Evolutionary conservation across 1,284 basidiomycete species (phyloP), one percentile per base, ranked within the genome.

Genomic region (Sphaerobolus stellatus): DNA sequence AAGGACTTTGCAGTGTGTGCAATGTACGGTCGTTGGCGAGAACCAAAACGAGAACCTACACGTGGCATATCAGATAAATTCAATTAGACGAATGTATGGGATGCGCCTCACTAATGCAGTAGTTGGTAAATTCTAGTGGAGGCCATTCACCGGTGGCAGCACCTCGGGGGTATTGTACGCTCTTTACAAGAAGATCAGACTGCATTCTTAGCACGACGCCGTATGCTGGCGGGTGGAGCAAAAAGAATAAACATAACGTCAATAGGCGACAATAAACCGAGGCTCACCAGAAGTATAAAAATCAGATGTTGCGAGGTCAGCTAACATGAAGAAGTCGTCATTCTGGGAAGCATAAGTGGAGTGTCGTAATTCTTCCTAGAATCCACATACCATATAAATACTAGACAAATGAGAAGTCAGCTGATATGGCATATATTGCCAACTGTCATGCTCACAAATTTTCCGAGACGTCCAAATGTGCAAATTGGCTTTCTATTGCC

Each of bases 1-100:
- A 68, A 59, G 28, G 66, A 58, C 44, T 72, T 68, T 20, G 69
- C 73, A 48, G 74, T 68, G 59, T 77, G 75, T 13, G 66, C 64
- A 43, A 75, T 65, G 58, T 76, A 76, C 5, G 74, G 69, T 9
- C 74, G 67, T 8, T 56, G 55, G 1, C 73, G 66, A 29, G 52
- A 59, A n/a, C 72, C 68, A 57, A 75, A 75, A 16, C 74, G 70
- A 49, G 63, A 59, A 56, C 71, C 53, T 54, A 22, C n/a, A 34
- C 13, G 20, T 28, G 27, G 18, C 18, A 9, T 14, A 36, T 45
- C 24, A 36, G 44, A 25, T 14, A 25, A 38, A 48, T 4, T 13
- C 22, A 13, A 25, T 30, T 34, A 24, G 27, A 11, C 33, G 3
- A 14, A 6, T 18, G 48, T 11, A 34, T 36, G 18, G 22, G 20